phyloP scores from a whole-genome alignment of 345 rosid genomes.

The Reutealis trisperma region DNA sequence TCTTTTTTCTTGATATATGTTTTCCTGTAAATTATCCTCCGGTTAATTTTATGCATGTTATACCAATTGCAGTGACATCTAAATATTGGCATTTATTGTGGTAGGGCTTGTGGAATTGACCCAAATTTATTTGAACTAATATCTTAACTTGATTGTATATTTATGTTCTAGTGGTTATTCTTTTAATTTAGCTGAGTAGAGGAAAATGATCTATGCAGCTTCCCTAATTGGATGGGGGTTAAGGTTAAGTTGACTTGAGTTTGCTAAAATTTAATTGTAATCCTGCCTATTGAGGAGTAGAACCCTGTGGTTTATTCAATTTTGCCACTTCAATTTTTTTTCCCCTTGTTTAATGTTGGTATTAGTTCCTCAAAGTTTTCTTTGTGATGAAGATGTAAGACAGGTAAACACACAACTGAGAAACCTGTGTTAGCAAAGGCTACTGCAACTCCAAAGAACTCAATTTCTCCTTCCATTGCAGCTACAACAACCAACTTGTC shows the following conservation, averaged over 20 bases:
- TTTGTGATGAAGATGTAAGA: conserved; percentile 73
- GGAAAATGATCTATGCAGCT: too few relatives aligned
- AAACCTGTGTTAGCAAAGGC: conserved; percentile 68
- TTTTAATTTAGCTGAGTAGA: too few relatives aligned
- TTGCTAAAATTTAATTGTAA: not conserved
- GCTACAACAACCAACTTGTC: conserved; percentile 39
- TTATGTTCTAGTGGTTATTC: not conserved
- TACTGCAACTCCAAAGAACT: conserved; percentile 37
- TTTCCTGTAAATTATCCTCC: too few relatives aligned
- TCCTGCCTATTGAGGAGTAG: not conserved
- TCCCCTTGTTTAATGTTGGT: not conserved
- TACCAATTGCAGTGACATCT: not conserved
- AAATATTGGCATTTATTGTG: not conserved
- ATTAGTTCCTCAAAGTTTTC: conserved; percentile 16
- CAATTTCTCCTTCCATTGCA: conserved; percentile 35
- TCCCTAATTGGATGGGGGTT: too few relatives aligned
- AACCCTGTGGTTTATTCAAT: too few relatives aligned
- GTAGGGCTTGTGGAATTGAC: too few relatives aligned
- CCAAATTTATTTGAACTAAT: not conserved
- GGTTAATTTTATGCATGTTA: too few relatives aligned
- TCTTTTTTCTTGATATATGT: not conserved
- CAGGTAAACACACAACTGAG: conserved; percentile 89
- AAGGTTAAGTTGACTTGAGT: not conserved
- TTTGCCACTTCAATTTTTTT: too few relatives aligned
- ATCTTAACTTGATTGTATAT: not conserved